These are phyloP conservation scores for Straminergon stramineum DNA, from an alignment of 225 moss, liverwort and hornwort genomes.

Conservation along the genomic window DNA sequence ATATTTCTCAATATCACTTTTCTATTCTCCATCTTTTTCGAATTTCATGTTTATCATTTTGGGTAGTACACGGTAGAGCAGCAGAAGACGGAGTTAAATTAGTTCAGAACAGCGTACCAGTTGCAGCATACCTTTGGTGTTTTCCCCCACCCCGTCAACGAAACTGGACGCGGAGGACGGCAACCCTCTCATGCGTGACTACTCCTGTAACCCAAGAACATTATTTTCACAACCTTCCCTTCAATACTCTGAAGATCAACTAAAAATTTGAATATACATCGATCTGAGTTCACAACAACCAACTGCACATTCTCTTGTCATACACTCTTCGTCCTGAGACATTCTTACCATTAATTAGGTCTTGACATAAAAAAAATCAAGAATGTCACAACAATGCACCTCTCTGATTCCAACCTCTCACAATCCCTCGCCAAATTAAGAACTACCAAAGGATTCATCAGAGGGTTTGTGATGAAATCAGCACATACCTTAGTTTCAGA, in stretches of 20 bases:
- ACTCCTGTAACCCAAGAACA: background rate
- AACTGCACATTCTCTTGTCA: background rate
- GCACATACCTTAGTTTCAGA: background rate
- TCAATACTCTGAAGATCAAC: background rate
- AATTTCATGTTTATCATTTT: background rate
- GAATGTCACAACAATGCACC: background rate
- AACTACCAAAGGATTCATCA: background rate
- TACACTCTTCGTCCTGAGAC: background rate
- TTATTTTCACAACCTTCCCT: background rate
- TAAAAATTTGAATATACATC: background rate
- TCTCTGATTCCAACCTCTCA: background rate
- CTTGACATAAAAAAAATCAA: background rate
- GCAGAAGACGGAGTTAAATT: background rate
- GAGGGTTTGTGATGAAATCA: background rate
- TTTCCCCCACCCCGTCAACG: conserved; percentile 16
- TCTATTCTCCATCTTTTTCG: background rate
- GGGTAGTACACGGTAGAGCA: background rate
- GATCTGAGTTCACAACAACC: background rate
- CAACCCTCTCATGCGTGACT: conserved; percentile 4
- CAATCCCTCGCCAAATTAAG: background rate
- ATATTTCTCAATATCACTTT: background rate
- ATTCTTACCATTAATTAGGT: background rate
- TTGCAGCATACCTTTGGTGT: conserved; percentile 31
- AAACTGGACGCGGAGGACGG: conserved; percentile 3
- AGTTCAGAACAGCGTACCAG: conserved; percentile 13